Conservation (phyloP, 129 eudicot genomes). For the sunflower (Helianthus annuus) region DNA sequence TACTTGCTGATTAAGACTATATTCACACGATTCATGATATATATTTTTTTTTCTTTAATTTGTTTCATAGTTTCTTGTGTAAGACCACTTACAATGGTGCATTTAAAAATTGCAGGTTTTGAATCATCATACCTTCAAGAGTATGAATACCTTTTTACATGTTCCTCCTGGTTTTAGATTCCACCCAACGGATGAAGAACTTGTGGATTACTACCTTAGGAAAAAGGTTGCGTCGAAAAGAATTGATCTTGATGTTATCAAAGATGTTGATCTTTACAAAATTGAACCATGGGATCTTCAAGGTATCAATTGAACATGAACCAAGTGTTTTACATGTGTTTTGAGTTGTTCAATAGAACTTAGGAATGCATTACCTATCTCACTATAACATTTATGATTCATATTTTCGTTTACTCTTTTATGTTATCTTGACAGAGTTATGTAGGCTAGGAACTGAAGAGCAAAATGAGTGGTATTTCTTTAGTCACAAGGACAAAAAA, state of each 20-base stretch:
- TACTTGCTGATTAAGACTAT: background rate
- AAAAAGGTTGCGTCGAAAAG: conserved; percentile 42
- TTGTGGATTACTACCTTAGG: conserved; percentile 48
- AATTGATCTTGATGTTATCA: conserved; percentile 39
- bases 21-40: conserved; percentile 1
- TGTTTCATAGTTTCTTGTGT: background rate
- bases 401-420: background rate
- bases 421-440: conserved; percentile 32
- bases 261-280: conserved; percentile 41
- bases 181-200: conserved; percentile 51
- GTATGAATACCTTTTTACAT: conserved; percentile 39
- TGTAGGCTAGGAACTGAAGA: conserved; percentile 58
- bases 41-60: background rate
- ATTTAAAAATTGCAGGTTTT: conserved; percentile 33
- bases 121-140: conserved; percentile 15
- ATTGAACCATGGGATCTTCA: conserved; percentile 51
- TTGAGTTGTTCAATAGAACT: conserved; percentile 6
- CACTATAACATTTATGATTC: background rate
- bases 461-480: conserved; percentile 59
- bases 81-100: conserved; percentile 5
- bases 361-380: conserved; percentile 3
- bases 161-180: conserved; percentile 51
- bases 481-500: conserved; percentile 53
- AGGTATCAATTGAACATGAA: conserved; percentile 30
- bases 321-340: background rate